A percentile compares a stretch with the other conserved stretches of the same genome.
phyloP scores from a whole-genome alignment of 1,284 basidiomycete species.

The Irpex lacteus region DNA sequence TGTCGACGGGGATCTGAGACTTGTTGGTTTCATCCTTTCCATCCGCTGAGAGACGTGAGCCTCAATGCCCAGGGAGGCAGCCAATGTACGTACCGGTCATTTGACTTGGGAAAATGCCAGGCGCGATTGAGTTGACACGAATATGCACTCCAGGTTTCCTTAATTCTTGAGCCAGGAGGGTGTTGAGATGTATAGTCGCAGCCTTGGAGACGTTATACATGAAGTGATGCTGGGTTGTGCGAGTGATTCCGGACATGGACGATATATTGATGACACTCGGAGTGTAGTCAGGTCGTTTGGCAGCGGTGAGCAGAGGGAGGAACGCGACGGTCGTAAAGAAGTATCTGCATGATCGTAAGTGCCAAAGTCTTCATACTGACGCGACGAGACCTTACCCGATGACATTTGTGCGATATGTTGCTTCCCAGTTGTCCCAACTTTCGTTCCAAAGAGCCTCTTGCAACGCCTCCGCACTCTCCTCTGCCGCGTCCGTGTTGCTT shows the following conservation, averaged over 20 bases:
- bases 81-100: constrained; percentile 32
- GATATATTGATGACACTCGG: constrained; percentile 36
- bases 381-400: constrained; percentile 23
- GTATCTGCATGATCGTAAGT: constrained; percentile 18
- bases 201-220: constrained; percentile 38
- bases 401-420: constrained; percentile 36
- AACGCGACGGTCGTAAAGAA: constrained; percentile 38
- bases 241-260: constrained; percentile 36
- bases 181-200: constrained; percentile 36
- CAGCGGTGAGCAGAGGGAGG: constrained; percentile 34
- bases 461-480: constrained; percentile 30
- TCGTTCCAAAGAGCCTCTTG: constrained; percentile 32
- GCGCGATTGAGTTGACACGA: constrained; percentile 37
- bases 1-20: constrained; percentile 26
- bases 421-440: constrained; percentile 32
- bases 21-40: constrained; percentile 35
- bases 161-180: constrained; percentile 36
- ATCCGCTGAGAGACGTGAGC: constrained; percentile 16
- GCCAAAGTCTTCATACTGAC: neutral
- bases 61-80: neutral
- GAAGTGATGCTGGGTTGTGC: constrained; percentile 36
- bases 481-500: constrained; percentile 29
- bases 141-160: constrained; percentile 31
- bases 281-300: constrained; percentile 27
- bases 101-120: constrained; percentile 36